These are phyloP conservation scores for Gaertneriomyces sp. DNA, from an alignment of 192 early-diverging fungal species.

Conservation along the genomic window DNA sequence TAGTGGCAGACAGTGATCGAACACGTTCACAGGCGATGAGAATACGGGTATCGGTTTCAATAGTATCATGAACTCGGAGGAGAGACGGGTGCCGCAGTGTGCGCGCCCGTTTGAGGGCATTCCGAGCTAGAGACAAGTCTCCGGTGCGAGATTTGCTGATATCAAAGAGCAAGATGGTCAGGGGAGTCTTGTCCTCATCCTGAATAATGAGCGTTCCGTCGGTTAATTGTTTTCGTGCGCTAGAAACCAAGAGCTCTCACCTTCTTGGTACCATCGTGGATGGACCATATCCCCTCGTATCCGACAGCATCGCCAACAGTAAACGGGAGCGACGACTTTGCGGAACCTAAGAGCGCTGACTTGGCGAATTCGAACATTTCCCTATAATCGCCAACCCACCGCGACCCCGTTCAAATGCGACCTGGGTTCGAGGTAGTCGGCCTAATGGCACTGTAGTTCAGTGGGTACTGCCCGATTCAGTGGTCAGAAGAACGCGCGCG, in stretches of 20 bases:
- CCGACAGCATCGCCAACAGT: slow-evolving; percentile 25
- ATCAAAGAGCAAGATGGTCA: slow-evolving; percentile 82
- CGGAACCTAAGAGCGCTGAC: slow-evolving; percentile 24
- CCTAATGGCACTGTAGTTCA: no score
- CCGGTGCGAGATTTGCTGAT: slow-evolving; percentile 52
- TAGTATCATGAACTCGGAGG: slow-evolving; percentile 70
- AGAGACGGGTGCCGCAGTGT: slow-evolving; percentile 90
- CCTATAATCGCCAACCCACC: not conserved
- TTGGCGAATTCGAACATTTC: slow-evolving; percentile 42
- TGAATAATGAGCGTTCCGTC: not conserved
- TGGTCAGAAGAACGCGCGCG: no score
- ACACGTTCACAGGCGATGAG: not conserved
- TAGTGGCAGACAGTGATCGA: not conserved
- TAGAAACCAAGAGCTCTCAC: slow-evolving; percentile 24
- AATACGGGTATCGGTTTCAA: not conserved
- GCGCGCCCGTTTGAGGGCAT: slow-evolving; percentile 79
- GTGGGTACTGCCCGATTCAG: no score
- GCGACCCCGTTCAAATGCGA: no score
- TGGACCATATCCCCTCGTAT: slow-evolving; percentile 23
- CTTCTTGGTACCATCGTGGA: slow-evolving; percentile 56
- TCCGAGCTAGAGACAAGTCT: slow-evolving; percentile 77
- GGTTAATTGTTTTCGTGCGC: no score
- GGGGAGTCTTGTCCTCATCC: slow-evolving; percentile 59
- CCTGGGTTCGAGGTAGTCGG: no score
- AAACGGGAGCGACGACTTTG: slow-evolving; percentile 26